These are phyloP conservation scores for Pedinophyceae sp. DNA, from an alignment of 139 green algal genomes.

Conservation along the genomic window DNA sequence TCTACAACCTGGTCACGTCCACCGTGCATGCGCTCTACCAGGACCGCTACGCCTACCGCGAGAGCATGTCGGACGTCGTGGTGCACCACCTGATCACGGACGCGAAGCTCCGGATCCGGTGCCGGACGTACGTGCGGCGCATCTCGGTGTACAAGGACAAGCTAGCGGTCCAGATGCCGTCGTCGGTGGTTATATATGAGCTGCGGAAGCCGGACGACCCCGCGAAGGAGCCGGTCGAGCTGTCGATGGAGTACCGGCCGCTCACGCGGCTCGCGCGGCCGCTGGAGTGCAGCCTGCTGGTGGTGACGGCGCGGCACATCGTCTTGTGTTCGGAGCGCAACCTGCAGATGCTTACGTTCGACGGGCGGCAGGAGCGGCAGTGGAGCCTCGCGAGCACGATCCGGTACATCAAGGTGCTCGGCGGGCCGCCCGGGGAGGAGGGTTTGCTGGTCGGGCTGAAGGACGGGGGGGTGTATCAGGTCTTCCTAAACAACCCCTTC, in stretches of 20 bases:
- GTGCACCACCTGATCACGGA: conserved; percentile 68
- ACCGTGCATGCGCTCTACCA: conserved; percentile 60
- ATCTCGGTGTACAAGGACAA: conserved; percentile 64
- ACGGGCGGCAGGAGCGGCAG: conserved; percentile 45
- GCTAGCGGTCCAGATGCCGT: conserved; percentile 60
- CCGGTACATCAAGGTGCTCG: conserved; percentile 63
- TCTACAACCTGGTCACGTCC: conserved; percentile 45
- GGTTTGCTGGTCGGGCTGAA: conserved; percentile 60
- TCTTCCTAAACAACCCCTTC: conserved; percentile 66
- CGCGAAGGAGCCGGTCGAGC: too few species aligned
- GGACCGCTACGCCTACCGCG: conserved; percentile 36
- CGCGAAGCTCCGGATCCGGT: conserved; percentile 58
- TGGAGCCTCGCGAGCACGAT: conserved; percentile 57
- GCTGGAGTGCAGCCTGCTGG: conserved; percentile 74
- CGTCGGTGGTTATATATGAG: conserved; percentile 60
- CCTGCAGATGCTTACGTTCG: conserved; percentile 56
- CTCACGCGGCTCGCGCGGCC: too few species aligned
- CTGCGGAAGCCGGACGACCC: conserved; percentile 17
- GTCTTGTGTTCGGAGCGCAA: conserved; percentile 64
- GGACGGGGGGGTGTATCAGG: conserved; percentile 40
- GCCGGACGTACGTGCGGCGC: conserved; percentile 62
- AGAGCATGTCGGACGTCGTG: conserved; percentile 62
- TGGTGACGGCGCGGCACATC: conserved; percentile 51
- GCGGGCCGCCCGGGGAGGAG: conserved; percentile 40
- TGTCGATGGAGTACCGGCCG: too few species aligned